These are phyloP conservation scores for Tulasnella sp. DNA, from an alignment of 768 basidiomycete species.

Conservation along the genomic window DNA sequence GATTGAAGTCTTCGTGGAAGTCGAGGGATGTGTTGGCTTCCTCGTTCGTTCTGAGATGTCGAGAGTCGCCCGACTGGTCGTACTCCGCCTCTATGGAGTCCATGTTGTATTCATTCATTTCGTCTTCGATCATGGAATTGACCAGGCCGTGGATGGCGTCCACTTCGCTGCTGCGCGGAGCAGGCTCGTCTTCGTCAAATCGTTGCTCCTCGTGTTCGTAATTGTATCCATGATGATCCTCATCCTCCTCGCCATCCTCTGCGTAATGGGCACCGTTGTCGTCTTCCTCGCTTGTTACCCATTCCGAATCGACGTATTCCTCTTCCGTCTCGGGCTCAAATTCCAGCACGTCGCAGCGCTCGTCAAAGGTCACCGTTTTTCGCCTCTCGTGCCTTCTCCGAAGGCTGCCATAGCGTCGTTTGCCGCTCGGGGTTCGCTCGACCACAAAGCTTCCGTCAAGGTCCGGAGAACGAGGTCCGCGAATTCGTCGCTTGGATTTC, in stretches of 20 bases:
- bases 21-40: conserved; percentile 32
- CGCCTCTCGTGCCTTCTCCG: conserved; percentile 33
- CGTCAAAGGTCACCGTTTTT: conserved; percentile 72
- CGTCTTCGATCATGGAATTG: conserved; percentile 16
- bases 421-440: conserved; percentile 6
- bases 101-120: conserved; percentile 11
- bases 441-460: background rate
- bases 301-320: background rate
- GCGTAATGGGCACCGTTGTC: background rate
- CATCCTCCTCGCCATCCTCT: conserved; percentile 7
- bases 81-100: background rate
- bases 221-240: background rate
- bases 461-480: conserved; percentile 50
- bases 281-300: conserved; percentile 21
- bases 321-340: conserved; percentile 45
- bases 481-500: conserved; percentile 35
- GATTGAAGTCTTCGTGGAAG: background rate
- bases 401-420: background rate
- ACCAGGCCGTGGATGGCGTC: conserved; percentile 10
- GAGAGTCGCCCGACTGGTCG: background rate
- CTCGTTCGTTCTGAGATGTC: background rate
- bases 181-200: conserved; percentile 12
- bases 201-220: conserved; percentile 17
- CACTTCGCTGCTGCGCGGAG: background rate
- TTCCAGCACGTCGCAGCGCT: conserved; percentile 71